Conservation (phyloP, 2,329 filamentous ascomycete species). For the Alternaria ventricosa region DNA sequence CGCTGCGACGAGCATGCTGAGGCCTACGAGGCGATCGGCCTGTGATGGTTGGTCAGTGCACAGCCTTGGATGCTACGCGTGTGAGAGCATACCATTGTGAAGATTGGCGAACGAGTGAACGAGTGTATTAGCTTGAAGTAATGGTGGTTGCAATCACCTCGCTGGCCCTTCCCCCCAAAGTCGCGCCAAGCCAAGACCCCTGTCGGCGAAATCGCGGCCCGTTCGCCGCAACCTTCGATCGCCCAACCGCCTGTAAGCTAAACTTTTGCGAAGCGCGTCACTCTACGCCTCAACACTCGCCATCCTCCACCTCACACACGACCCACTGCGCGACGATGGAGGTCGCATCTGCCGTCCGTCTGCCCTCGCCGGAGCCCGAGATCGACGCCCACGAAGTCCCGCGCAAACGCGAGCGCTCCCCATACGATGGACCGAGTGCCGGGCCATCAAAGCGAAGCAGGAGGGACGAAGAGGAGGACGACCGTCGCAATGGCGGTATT, state of each 20-base stretch:
- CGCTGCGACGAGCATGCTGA: slow-evolving; percentile 77
- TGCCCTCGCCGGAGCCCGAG: slow-evolving; percentile 62
- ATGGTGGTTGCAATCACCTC: slow-evolving; percentile 22
- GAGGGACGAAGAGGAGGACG: slow-evolving; percentile 44
- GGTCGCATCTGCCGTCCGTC: slow-evolving; percentile 59
- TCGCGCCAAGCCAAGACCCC: slow-evolving; percentile 18
- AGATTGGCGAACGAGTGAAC: slow-evolving; percentile 14
- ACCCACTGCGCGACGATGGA: slow-evolving; percentile 33
- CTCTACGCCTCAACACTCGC: slow-evolving; percentile 5
- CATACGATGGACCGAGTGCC: slow-evolving; percentile 34
- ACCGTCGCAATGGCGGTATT: slow-evolving; percentile 70
- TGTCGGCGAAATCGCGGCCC: slow-evolving; percentile 26
- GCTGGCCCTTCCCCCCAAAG: slow-evolving; percentile 22
- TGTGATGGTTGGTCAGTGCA: slow-evolving; percentile 51
- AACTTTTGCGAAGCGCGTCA: slow-evolving; percentile 34
- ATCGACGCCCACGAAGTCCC: slow-evolving; percentile 53
- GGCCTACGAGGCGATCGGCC: slow-evolving; percentile 87
- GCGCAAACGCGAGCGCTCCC: slow-evolving; percentile 64
- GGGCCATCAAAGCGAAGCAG: slow-evolving; percentile 49
- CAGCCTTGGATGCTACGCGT: neutral
- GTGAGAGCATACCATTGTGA: slow-evolving; percentile 37
- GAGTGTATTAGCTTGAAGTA: slow-evolving; percentile 22
- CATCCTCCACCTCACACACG: slow-evolving; percentile 3
- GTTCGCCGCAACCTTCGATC: slow-evolving; percentile 15
- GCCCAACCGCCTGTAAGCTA: slow-evolving; percentile 15